Evolutionary conservation across 208 protist genomes (phyloP), one percentile per base, ranked within the genome.

Genomic region (Naegleria gruberi): DNA sequence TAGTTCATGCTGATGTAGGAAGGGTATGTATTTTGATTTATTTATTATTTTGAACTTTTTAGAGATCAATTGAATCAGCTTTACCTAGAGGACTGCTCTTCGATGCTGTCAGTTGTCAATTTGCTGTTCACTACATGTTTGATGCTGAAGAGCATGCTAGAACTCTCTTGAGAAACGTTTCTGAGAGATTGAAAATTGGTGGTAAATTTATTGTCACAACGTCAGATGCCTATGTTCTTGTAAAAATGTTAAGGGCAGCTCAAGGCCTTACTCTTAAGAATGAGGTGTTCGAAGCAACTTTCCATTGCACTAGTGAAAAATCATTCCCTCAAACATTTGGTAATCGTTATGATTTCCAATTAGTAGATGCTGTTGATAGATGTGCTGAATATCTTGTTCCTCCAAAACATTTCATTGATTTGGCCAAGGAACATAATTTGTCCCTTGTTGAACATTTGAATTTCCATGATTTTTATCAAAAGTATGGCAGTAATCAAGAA

Each of bases 401-500:
- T 26, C 45, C 44, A 43, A 65, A 88, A 40, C 15, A 40, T 3
- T 88, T 88, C 6, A n/a, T 65, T 5, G 43, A 34, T 40, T 65
- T 88, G n/a, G 86, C 86, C 2, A 89, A 77, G 34, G 40, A 81
- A 77, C 81, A 81, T 89, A n/a, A 30, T 26, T 45, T 89, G 37
- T 1, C 44, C 8, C 6, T 89, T 44, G 40, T 89, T n/a, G 47
- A 81, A 8, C 1, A 30, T 26, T 46, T 40, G 12, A 73, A 73
- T n/a, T 89, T 89, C 57, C 86, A 89, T 89, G 86, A 89, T 41
- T 89, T 89, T 81, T 89, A 46, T 43, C 51, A 89, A 34, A 89
- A 43, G 19, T 43, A 77, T n/a, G 17, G 3, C 37, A n/a, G 42
- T n/a, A 7, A 43, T 46, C 23, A 89, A 6, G 40, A 89, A 19